Conservation (phyloP, 768 basidiomycete species). For the Cytidiella melzeri region DNA sequence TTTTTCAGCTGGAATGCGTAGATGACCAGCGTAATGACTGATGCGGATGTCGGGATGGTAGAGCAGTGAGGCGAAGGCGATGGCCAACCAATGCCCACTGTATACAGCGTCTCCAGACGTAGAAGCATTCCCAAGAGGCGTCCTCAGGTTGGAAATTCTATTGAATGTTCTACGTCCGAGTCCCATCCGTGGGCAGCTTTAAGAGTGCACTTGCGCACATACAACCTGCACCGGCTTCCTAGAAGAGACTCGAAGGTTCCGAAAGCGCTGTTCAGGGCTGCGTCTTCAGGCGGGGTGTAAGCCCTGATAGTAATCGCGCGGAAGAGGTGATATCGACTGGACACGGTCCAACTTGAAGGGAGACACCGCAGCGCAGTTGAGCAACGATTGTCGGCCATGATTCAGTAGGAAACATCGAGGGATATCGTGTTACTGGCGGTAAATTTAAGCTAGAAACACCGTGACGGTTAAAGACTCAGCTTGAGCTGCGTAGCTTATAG, state of each 20-base stretch:
- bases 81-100: not conserved
- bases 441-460: no score
- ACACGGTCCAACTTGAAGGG: constrained; percentile 9
- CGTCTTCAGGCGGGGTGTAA: not conserved
- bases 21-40: not conserved
- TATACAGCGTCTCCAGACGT: not conserved
- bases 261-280: not conserved
- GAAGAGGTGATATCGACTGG: constrained; percentile 14
- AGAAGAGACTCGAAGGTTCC: not conserved
- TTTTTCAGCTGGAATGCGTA: not conserved
- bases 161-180: not conserved
- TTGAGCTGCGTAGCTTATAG: no score
- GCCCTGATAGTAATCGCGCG: not conserved
- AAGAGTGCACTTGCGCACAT: not conserved
- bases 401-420: no score
- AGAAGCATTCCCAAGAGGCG: not conserved
- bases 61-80: not conserved
- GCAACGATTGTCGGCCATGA: no score
- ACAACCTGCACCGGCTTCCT: not conserved
- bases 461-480: no score
- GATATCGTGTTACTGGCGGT: no score
- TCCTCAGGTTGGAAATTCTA: not conserved
- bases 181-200: not conserved
- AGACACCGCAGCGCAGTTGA: no score
- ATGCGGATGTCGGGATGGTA: not conserved